phyloP scores from a whole-genome alignment of 306 rosid genomes.

The Quercus cerris region DNA sequence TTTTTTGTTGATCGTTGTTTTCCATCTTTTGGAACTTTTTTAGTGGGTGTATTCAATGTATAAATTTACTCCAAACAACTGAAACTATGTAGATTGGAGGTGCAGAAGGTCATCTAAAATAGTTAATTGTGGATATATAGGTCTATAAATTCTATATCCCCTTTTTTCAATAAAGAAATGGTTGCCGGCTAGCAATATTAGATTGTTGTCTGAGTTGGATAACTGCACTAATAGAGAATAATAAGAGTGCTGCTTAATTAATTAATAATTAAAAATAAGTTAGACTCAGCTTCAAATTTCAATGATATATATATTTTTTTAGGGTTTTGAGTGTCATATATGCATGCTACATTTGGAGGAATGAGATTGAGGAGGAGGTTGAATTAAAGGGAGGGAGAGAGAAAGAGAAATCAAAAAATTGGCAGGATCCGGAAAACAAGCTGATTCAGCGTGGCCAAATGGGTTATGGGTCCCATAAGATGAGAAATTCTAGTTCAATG shows the following conservation, averaged over 20 bases:
- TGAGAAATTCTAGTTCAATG: constrained; percentile 53
- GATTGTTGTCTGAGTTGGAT: no score
- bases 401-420: constrained; percentile 16
- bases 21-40: no score
- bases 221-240: neutral
- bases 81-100: no score
- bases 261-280: neutral
- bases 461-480: constrained; percentile 47
- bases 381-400: constrained; percentile 4
- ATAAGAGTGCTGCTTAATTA: neutral
- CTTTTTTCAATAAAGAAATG: no score
- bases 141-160: no score
- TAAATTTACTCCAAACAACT: no score
- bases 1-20: no score
- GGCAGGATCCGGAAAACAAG: constrained; percentile 86
- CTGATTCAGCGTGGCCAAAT: constrained; percentile 15
- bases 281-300: neutral
- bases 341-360: neutral
- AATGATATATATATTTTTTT: neutral
- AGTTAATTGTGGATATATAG: no score
- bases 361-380: neutral
- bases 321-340: neutral
- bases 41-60: no score
- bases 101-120: no score
- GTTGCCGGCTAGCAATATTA: no score